Conservation (phyloP, 2,329 filamentous ascomycete genomes). For the Chaetothyriales sp. region DNA sequence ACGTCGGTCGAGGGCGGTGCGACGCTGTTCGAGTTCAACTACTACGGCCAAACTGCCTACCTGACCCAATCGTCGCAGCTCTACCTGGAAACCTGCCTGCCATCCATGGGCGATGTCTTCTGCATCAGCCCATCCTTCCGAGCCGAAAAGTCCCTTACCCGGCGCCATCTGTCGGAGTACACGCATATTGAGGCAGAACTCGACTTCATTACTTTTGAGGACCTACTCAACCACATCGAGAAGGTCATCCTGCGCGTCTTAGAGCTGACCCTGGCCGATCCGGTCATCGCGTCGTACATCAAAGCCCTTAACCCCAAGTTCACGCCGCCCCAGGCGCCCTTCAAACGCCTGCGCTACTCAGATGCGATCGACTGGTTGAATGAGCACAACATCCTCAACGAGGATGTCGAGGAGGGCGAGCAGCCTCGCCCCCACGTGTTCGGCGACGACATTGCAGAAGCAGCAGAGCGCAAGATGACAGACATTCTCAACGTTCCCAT, state of each 20-base stretch:
- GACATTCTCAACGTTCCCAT: conserved; percentile 92
- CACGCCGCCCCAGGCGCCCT: conserved; percentile 64
- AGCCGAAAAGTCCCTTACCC: conserved; percentile 87
- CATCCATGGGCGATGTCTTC: conserved; percentile 85
- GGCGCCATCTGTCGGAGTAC: conserved; percentile 89
- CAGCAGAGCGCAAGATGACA: conserved; percentile 91
- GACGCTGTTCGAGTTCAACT: conserved; percentile 77
- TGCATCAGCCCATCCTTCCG: conserved; percentile 98
- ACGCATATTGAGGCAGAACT: conserved; percentile 93
- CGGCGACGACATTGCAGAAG: conserved; percentile 95
- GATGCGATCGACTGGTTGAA: conserved; percentile 91
- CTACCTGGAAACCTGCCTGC: conserved; percentile 88
- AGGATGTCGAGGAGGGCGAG: conserved; percentile 47
- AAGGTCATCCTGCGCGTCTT: conserved; percentile 76
- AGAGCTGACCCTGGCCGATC: conserved; percentile 58
- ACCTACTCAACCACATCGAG: conserved; percentile 77
- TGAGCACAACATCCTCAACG: conserved; percentile 75
- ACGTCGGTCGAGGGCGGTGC: conserved; percentile 88
- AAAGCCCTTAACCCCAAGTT: conserved; percentile 86
- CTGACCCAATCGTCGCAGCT: conserved; percentile 94
- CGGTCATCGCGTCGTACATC: conserved; percentile 55
- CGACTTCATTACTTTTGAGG: conserved; percentile 85
- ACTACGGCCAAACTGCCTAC: conserved; percentile 82
- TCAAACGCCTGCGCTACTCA: conserved; percentile 85
- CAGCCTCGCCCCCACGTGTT: conserved; percentile 59